These are phyloP conservation scores for Pyricularia pennisetigena DNA, from an alignment of 2,329 filamentous ascomycete genomes.

Conservation along the genomic window DNA sequence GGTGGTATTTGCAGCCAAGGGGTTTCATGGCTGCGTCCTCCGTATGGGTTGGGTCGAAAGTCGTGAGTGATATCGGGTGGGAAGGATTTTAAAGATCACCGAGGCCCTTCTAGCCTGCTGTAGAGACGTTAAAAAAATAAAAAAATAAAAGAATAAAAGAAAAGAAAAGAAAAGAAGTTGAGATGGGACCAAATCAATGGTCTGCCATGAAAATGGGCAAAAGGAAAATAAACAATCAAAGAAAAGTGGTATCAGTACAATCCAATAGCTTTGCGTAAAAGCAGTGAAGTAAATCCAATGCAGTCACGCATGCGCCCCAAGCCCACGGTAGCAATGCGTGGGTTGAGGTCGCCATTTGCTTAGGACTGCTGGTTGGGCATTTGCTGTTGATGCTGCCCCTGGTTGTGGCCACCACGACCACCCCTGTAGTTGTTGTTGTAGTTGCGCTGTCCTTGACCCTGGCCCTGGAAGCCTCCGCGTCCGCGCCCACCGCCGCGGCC, in stretches of 20 bases:
- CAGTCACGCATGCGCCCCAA: background rate
- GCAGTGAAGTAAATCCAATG: background rate
- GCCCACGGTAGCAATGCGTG: background rate
- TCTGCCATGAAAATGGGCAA: background rate
- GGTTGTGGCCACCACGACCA: slow-evolving; percentile 2
- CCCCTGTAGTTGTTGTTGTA: slow-evolving; percentile 5
- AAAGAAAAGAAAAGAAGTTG: background rate
- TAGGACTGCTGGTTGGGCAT: slow-evolving; percentile 1
- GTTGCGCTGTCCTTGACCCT: slow-evolving; percentile 12
- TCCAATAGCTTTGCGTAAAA: slow-evolving; percentile 9
- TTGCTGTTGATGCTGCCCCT: slow-evolving; percentile 2
- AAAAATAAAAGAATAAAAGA: background rate
- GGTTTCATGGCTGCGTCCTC: background rate
- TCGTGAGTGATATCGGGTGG: background rate
- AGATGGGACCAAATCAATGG: background rate
- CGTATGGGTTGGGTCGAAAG: background rate
- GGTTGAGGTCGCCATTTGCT: background rate
- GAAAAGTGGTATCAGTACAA: slow-evolving; percentile 13
- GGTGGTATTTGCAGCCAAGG: background rate
- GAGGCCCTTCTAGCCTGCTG: background rate
- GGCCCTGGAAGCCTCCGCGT: slow-evolving; percentile 16
- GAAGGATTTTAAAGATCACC: background rate
- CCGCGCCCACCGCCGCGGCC: slow-evolving; percentile 14
- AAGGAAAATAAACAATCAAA: background rate
- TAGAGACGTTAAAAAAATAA: background rate